phyloP scores from a whole-genome alignment of 768 basidiomycete species.

The Calocybe indica region DNA sequence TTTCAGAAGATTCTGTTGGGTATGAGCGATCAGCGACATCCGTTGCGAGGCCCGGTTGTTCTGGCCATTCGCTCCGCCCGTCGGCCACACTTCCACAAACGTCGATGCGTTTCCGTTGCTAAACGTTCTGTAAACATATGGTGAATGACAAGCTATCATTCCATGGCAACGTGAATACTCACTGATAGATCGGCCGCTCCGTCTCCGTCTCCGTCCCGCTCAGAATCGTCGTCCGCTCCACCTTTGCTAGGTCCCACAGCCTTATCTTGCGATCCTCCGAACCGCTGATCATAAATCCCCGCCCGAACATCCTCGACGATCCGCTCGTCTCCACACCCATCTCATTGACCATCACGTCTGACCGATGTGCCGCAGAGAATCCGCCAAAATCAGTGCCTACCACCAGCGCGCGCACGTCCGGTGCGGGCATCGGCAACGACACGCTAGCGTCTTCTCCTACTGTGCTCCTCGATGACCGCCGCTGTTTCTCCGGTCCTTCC shows the following conservation, averaged over 20 bases:
- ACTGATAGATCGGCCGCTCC: slow-evolving; percentile 80
- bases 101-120: slow-evolving; percentile 41
- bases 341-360: slow-evolving; percentile 41
- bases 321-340: slow-evolving; percentile 35
- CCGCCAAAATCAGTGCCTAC: slow-evolving; percentile 78
- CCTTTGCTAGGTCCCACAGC: slow-evolving; percentile 77
- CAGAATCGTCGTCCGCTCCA: slow-evolving; percentile 71
- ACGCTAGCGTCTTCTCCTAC: slow-evolving; percentile 18
- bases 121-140: slow-evolving; percentile 19
- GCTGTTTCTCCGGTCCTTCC: neutral
- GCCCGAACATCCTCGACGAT: slow-evolving; percentile 19
- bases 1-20: slow-evolving; percentile 79
- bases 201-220: slow-evolving; percentile 73
- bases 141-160: neutral
- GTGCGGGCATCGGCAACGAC: slow-evolving; percentile 40
- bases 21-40: slow-evolving; percentile 72
- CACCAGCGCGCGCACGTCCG: slow-evolving; percentile 64
- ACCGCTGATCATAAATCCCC: slow-evolving; percentile 80
- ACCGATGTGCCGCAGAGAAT: slow-evolving; percentile 45
- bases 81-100: slow-evolving; percentile 62
- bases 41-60: slow-evolving; percentile 68
- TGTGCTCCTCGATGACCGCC: slow-evolving; percentile 22
- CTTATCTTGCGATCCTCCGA: slow-evolving; percentile 87
- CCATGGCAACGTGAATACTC: slow-evolving; percentile 9
- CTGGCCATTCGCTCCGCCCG: slow-evolving; percentile 35